phyloP scores from a whole-genome alignment of 345 rosid genomes.

The Syzygium oleosum region DNA sequence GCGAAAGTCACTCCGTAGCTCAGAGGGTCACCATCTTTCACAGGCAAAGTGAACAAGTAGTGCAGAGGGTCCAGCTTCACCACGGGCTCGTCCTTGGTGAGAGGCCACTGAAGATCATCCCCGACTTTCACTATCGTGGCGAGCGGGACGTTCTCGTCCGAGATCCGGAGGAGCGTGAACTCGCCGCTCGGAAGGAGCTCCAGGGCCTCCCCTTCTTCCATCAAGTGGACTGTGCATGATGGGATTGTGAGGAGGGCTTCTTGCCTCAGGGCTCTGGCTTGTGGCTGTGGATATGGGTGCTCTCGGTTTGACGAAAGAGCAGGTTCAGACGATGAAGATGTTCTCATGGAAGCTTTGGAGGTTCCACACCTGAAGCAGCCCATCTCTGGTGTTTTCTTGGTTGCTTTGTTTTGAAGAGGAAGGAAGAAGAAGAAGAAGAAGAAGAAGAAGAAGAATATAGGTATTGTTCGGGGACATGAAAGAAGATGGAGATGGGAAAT shows the following conservation, averaged over 20 bases:
- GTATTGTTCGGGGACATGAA: neutral
- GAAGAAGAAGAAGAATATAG: no score
- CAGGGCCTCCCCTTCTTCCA: slow-evolving; percentile 71
- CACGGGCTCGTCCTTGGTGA: slow-evolving; percentile 88
- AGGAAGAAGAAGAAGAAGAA: no score
- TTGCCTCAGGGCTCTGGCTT: slow-evolving; percentile 21
- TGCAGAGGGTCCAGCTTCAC: slow-evolving; percentile 64
- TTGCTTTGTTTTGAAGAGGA: neutral
- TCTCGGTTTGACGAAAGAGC: neutral
- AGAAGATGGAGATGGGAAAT: neutral
- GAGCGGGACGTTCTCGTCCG: slow-evolving; percentile 44
- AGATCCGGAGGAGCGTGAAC: slow-evolving; percentile 44
- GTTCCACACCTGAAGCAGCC: slow-evolving; percentile 32
- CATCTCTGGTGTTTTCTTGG: slow-evolving; percentile 16
- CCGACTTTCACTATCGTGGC: slow-evolving; percentile 71
- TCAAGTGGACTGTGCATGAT: slow-evolving; percentile 61
- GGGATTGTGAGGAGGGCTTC: slow-evolving; percentile 51
- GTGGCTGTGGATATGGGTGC: slow-evolving; percentile 7
- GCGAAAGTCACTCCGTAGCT: slow-evolving; percentile 77
- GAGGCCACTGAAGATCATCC: slow-evolving; percentile 70
- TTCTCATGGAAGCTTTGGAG: neutral
- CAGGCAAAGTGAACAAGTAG: slow-evolving; percentile 75
- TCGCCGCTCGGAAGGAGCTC: slow-evolving; percentile 59
- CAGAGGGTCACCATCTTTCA: slow-evolving; percentile 65
- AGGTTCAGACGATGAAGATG: neutral